Base-by-base conservation (phyloP, 306 rosid species). In the Pterocarpus santalinus region DNA sequence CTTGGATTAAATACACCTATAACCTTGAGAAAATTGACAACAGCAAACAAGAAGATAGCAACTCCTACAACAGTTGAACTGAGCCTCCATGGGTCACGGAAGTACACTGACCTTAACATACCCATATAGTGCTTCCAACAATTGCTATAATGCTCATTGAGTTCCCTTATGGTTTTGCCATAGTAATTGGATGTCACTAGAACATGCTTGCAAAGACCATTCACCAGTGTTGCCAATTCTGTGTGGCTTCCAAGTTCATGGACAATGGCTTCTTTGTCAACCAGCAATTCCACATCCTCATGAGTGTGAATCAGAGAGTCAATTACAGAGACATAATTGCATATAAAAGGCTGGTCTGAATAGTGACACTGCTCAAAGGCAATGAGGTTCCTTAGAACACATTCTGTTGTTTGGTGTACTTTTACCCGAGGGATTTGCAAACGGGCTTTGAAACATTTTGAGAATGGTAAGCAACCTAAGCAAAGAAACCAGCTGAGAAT, bases 351-450 rank as follows among this genome's bases (percentile, higher is more conserved):
- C 6, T 83, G 41, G 0, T 70, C 4, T 1, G 90, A 84, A 47
- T 87, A 87, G 72, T 83, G 87, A 35, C 91, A 86, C 78, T 89
- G 91, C 57, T 89, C 92, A 7, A 90, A 70, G 2, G 95, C 91
- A 57, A 89, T 85, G 0, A 91, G 76, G 66, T 91, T 91, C 55
- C 94, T 38, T 0, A 88, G 17, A 61, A 86, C 65, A 73, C 87
- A 68, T 67, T 84, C 91, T 1, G 86, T 83, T 61, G 34, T 51
- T 55, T 83, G 86, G 9, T 65, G 32, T 0, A 83, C 76, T 7
- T 72, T 72, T 35, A 78, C 66, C 4, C 64, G 65, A 15, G 83
- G 83, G 2, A 83, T 32, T 43, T 53, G 63, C 66, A 82, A 63
- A 56, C 77, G 60, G 1, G 52, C 33, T 58, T 64, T 8, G 38